Evolutionary conservation across 208 protist genomes (phyloP), one percentile per base, ranked within the genome.

Genomic region (Trypanosoma mega): DNA sequence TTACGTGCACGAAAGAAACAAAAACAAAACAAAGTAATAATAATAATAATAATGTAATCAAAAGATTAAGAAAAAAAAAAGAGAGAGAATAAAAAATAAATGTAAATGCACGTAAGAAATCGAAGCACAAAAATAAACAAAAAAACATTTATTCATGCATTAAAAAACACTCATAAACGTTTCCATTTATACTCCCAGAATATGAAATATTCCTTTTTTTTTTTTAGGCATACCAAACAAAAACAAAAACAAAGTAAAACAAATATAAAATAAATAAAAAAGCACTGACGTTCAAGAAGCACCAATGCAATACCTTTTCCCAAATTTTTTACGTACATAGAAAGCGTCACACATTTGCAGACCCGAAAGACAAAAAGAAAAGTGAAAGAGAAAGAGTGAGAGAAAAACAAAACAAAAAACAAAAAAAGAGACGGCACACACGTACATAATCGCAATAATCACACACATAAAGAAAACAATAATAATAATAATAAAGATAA

Each of bases 31-130:
- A 8, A 3, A n/a, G 16, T 9, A 11, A 7, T 20, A 6, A n/a
- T 55, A 20, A 39, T 24, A 48, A 31, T n/a, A 7, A 6, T 34
- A 33, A 53, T 18, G 21, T 47, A 44, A 45, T 18, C 3, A 53
- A 45, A 45, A 14, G 36, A 12, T 30, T 41, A 9, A 37, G 18
- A 51, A 62, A 62, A 41, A 49, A 5, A 60, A 18, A 30, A 21
- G 9, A 24, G 43, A 53, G 18, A 34, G 11, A 14, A 26, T 30
- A 44, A 63, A 53, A 37, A 50, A 21, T 30, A 30, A 49, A 44
- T 21, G 52, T 49, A 47, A 30, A 23, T 20, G 6, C 23, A 47
- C n/a, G 5, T 18, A 63, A 27, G 34, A 46, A 63, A 29, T 37
- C 34, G 52, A 21, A 37, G 18, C 11, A 3, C 26, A 1, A 21